Conservation (phyloP, 371 early-diverging fungal genomes). For the Mortierella sp. region DNA sequence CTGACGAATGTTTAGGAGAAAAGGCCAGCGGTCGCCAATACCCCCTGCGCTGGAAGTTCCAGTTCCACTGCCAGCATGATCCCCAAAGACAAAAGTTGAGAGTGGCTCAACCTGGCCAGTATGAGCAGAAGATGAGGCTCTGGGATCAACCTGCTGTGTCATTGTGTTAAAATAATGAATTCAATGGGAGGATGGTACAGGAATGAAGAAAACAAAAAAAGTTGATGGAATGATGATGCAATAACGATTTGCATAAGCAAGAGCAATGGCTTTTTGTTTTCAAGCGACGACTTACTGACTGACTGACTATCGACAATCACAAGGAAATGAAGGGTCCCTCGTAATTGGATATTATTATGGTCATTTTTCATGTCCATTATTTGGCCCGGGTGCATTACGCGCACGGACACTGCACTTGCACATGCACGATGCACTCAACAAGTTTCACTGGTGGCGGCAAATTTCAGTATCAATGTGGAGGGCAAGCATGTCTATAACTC, state of each 20-base stretch:
- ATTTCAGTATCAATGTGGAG: background rate
- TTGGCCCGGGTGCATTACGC: conserved; percentile 3
- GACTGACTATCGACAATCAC: conserved; percentile 1
- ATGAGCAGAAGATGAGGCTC: conserved; percentile 15
- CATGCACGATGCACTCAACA: conserved; percentile 3
- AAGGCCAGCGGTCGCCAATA: conserved; percentile 25
- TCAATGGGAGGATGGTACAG: background rate
- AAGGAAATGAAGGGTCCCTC: conserved; percentile 2
- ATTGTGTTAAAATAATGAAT: conserved; percentile 5
- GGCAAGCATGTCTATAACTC: too few relatives aligned
- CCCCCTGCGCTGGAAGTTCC: background rate
- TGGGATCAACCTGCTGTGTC: conserved; percentile 41
- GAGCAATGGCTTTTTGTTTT: background rate
- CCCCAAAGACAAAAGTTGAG: conserved; percentile 11
- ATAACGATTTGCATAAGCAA: background rate
- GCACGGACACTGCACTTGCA: conserved; percentile 3
- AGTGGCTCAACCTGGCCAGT: conserved; percentile 19
- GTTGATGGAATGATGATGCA: background rate
- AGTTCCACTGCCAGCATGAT: conserved; percentile 6
- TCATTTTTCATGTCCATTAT: background rate
- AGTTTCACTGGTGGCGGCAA: background rate
- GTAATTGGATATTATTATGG: background rate
- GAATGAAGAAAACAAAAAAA: conserved; percentile 1
- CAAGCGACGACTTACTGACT: background rate
- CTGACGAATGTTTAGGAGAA: conserved; percentile 30